Evolutionary conservation across 768 basidiomycete genomes (phyloP).

Genomic region (Mycena rebaudengoi): DNA sequence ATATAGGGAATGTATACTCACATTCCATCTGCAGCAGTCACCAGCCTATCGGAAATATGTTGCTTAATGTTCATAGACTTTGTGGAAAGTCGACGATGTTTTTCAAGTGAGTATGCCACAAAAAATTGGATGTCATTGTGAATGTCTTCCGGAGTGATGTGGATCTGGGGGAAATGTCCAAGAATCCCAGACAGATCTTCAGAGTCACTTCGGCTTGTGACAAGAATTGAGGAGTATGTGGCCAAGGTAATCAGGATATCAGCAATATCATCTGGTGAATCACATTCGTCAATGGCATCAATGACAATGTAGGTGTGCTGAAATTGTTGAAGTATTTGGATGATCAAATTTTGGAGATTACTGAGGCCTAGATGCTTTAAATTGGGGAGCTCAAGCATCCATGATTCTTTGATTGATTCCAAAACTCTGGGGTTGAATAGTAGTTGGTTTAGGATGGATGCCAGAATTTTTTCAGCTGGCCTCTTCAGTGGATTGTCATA

Average conservation of each 20-base stretch:
- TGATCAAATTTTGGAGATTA: conserved; percentile 11
- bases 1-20: neutral
- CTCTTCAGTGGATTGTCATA: conserved; percentile 15
- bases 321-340: conserved; percentile 11
- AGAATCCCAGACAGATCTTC: conserved; percentile 9
- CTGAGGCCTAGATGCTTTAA: conserved; percentile 11
- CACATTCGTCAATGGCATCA: conserved; percentile 22
- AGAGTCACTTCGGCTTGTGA: conserved; percentile 12
- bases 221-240: neutral
- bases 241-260: neutral
- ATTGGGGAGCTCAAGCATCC: conserved; percentile 17
- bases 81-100: conserved; percentile 9
- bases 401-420: conserved; percentile 10
- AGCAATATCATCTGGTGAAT: conserved; percentile 7
- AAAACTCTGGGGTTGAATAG: conserved; percentile 16
- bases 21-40: conserved; percentile 21
- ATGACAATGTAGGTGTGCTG: conserved; percentile 14
- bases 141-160: conserved; percentile 1
- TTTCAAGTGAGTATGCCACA: neutral
- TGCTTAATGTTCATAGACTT: conserved; percentile 4
- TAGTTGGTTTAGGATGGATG: conserved; percentile 18
- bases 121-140: conserved; percentile 17
- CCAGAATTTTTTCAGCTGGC: conserved; percentile 5
- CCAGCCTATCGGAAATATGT: conserved; percentile 10
- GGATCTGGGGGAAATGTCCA: conserved; percentile 1